Base-by-base conservation (phyloP, 2,329 filamentous ascomycete genomes). In the Akanthomyces dipterigenus region DNA sequence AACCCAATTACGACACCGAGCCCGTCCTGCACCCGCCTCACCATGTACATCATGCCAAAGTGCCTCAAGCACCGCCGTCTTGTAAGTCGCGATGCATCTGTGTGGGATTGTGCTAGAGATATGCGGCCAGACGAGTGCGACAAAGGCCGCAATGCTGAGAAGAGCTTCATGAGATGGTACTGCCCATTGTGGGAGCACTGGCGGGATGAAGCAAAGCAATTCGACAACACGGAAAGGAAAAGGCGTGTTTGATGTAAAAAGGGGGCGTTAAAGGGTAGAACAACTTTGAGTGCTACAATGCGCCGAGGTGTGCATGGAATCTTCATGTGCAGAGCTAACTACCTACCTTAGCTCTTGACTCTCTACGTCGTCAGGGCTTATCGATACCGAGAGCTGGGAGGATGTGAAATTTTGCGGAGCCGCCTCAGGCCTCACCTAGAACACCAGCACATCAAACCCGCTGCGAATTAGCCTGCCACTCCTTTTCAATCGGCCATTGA, bases 381-480 rank as follows among this genome's bases (percentile, higher is more conserved):
- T 60, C 58, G 58, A 60, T 60, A 60, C 26, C 38, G 8, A 8
- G 34, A 11, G 18, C 31, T 18, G 26, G 7, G 24, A 34, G n/a
- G 58, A 60, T 42, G 55, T 40, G 49, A 60, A 60, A 46, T 60
- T 60, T 54, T 54, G 49, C 58, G 58, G 58, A 60, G 58, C 56
- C 58, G 54, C 50, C 49, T 60, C 58, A 60, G 56, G 48, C 56
- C n/a, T 31, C 42, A 60, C 58, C 42, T 40, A 12, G 22, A 14
- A 38, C 18, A 46, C 31, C 43, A 56, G n/a, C 36, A 36, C 34
- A 31, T 34, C 56, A 20, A 36, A 50, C 42, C 34, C 5, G 26
- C 31, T n/a, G 4, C 40, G n/a, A 34, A 57, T 38, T 43, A 5
- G 20, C 3, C 34, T 12, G 24, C 7, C 31, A 36, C 5, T 11